These are phyloP conservation scores for Saprolegnia parasitica DNA, from an alignment of 352 stramenopile species.

Conservation along the genomic window DNA sequence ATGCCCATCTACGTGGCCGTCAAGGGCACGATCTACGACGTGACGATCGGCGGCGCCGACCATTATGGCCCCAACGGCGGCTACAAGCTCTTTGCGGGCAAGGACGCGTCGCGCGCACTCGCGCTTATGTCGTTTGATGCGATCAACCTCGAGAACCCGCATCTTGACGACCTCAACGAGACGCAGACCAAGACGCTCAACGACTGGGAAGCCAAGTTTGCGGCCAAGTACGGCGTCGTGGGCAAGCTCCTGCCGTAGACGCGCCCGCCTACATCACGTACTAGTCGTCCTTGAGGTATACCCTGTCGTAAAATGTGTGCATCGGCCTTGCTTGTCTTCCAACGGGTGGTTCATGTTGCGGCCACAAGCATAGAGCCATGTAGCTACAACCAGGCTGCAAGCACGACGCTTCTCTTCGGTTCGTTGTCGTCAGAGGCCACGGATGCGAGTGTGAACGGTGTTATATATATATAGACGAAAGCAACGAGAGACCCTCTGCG, in stretches of 20 bases:
- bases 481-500: too few relatives aligned
- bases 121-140: slow-evolving; percentile 96
- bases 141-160: slow-evolving; percentile 89
- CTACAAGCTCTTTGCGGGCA: slow-evolving; percentile 96
- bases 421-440: too few relatives aligned
- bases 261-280: too few relatives aligned
- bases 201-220: slow-evolving; percentile 96
- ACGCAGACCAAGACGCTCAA: slow-evolving; percentile 90
- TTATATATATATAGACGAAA: too few relatives aligned
- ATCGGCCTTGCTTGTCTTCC: too few relatives aligned
- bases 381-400: too few relatives aligned
- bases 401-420: not conserved
- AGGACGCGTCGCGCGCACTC: slow-evolving; percentile 91
- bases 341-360: too few relatives aligned
- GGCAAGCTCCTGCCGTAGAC: slow-evolving; percentile 48
- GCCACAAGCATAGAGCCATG: too few relatives aligned
- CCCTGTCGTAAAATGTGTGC: too few relatives aligned
- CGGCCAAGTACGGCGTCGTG: slow-evolving; percentile 93
- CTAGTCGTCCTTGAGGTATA: too few relatives aligned
- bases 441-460: too few relatives aligned
- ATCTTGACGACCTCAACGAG: slow-evolving; percentile 88
- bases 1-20: slow-evolving; percentile 92
- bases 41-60: slow-evolving; percentile 89
- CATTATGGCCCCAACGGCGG: slow-evolving; percentile 93
- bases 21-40: slow-evolving; percentile 95